A percentile compares a stretch with the other conserved stretches of the same genome.
Conservation (phyloP, 148 eudicot genomes). For the Rhododendron griersonianum region DNA sequence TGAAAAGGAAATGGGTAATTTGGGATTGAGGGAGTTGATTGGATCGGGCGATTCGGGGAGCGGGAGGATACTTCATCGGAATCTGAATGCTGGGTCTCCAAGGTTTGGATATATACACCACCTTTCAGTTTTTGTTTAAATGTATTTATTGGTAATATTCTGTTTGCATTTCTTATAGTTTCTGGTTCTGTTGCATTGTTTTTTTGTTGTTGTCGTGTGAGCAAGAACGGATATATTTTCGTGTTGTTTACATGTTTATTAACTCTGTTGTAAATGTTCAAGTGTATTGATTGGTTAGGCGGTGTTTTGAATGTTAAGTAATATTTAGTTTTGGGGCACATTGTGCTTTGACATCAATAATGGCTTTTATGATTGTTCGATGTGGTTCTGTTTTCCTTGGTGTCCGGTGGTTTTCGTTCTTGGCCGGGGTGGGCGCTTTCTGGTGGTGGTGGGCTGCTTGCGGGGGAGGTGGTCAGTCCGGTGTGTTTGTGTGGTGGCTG, state of each 20-base stretch:
- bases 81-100: constrained; percentile 25
- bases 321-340: neutral
- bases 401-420: too few relatives aligned
- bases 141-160: neutral
- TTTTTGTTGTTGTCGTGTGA: neutral
- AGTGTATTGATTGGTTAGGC: neutral
- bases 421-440: too few relatives aligned
- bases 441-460: too few relatives aligned
- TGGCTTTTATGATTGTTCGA: neutral
- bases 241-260: neutral
- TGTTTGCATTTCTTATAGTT: neutral
- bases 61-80: constrained; percentile 64
- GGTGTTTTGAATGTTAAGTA: neutral
- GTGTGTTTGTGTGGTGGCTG: too few relatives aligned
- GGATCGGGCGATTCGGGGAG: constrained; percentile 30
- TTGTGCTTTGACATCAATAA: neutral
- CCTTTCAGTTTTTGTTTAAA: neutral
- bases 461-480: too few relatives aligned
- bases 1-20: constrained; percentile 29
- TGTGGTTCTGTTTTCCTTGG: too few relatives aligned
- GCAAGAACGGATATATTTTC: neutral
- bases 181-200: neutral
- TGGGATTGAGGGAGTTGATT: constrained; percentile 72
- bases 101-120: constrained; percentile 8
- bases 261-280: neutral